These are phyloP conservation scores for Cercospora berteroae DNA, from an alignment of 2,329 filamentous ascomycete genomes.

Conservation along the genomic window DNA sequence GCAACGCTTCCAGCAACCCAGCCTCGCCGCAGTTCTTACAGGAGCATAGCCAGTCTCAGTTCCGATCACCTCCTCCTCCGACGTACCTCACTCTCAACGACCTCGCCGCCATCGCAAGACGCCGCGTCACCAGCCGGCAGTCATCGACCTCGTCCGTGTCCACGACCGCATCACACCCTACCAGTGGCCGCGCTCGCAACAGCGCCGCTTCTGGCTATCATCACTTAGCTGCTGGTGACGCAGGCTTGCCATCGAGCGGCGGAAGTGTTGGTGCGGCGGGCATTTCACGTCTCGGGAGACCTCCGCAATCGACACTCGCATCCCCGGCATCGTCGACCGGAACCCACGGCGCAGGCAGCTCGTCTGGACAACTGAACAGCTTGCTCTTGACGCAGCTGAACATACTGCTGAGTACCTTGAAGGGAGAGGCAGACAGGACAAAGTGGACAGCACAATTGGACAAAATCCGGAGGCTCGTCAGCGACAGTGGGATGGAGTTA, in stretches of 20 bases:
- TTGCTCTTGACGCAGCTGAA: conserved; percentile 95
- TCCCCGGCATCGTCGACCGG: conserved; percentile 53
- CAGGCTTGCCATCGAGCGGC: conserved; percentile 53
- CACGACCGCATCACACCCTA: conserved; percentile 53
- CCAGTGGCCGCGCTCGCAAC: conserved; percentile 56
- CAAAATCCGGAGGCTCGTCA: conserved; percentile 91
- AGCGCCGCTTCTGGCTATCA: conserved; percentile 55
- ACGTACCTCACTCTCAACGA: conserved; percentile 52
- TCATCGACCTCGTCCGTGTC: conserved; percentile 58
- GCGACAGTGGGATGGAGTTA: conserved; percentile 99
- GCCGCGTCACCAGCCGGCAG: conserved; percentile 53
- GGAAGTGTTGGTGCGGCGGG: conserved; percentile 52
- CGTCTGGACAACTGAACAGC: conserved; percentile 65
- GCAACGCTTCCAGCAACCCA: conserved; percentile 5
- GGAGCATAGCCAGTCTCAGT: neutral
- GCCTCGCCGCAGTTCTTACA: neutral
- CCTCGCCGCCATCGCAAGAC: conserved; percentile 47
- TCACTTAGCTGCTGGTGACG: conserved; percentile 56
- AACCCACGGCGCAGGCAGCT: conserved; percentile 42
- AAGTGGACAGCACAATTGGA: conserved; percentile 93
- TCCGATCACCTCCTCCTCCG: conserved; percentile 1
- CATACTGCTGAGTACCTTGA: conserved; percentile 88
- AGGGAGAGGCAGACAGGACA: conserved; percentile 83
- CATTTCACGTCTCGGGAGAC: conserved; percentile 56
- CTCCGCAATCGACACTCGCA: conserved; percentile 57